These are phyloP conservation scores for Diutina siamensis DNA, from an alignment of 1,139 yeast genomes.

Conservation along the genomic window DNA sequence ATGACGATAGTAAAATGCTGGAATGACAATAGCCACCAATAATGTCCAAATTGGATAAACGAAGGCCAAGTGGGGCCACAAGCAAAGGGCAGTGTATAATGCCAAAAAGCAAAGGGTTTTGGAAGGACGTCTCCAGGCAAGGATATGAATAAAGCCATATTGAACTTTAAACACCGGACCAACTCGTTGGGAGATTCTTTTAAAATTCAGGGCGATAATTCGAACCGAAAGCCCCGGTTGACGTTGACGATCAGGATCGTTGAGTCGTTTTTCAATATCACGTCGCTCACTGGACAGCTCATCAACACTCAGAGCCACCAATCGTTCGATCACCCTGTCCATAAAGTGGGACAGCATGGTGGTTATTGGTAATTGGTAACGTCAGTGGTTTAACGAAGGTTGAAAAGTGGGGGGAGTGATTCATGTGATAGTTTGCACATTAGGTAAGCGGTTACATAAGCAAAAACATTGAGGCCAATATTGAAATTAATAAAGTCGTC, in stretches of 20 bases:
- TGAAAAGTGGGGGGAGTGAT: neutral
- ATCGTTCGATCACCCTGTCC: constrained; percentile 44
- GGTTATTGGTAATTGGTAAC: neutral
- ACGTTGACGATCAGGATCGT: constrained; percentile 32
- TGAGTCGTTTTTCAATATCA: constrained; percentile 28
- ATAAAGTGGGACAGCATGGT: constrained; percentile 32
- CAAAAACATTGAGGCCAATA: neutral
- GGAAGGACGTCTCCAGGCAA: constrained; percentile 55
- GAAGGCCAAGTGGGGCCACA: constrained; percentile 61
- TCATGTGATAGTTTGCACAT: neutral
- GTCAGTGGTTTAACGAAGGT: neutral
- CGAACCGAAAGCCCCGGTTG: constrained; percentile 41
- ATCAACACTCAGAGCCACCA: constrained; percentile 38
- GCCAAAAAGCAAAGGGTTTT: constrained; percentile 43
- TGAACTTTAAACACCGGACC: constrained; percentile 43
- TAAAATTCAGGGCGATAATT: constrained; percentile 37
- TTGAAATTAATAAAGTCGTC: neutral
- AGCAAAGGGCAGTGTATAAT: constrained; percentile 45
- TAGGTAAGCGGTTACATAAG: neutral
- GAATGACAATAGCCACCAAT: constrained; percentile 50
- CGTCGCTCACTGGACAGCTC: constrained; percentile 35
- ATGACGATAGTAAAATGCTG: constrained; percentile 63
- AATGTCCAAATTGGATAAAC: constrained; percentile 52
- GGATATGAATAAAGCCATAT: constrained; percentile 39
- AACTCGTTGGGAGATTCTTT: constrained; percentile 40